Percentiles rank a stretch among this genome's conserved stretches.
These are phyloP conservation scores for Prunus fruticosa DNA, from an alignment of 306 rosid genomes.

Conservation along the genomic window DNA sequence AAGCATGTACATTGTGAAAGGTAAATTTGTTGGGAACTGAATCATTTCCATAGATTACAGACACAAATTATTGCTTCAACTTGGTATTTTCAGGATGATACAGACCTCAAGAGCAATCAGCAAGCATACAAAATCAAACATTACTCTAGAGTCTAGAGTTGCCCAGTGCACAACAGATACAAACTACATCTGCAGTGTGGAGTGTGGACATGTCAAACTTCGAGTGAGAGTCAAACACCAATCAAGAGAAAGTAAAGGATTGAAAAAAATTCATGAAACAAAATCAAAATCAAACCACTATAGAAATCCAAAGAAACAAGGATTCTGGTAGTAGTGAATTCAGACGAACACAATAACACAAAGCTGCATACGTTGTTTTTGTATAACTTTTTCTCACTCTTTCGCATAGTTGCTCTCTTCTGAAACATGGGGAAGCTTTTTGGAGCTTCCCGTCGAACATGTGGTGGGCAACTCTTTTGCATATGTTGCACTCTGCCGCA, in stretches of 20 bases:
- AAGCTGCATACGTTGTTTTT: conserved; percentile 27
- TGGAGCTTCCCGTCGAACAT: too few species aligned
- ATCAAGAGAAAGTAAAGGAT: not conserved
- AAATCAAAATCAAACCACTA: conserved; percentile 40
- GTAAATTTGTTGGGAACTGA: conserved; percentile 9
- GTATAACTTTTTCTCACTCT: conserved; percentile 11
- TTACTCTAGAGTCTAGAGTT: not conserved
- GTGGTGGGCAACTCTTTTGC: too few species aligned
- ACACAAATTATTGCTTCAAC: conserved; percentile 22
- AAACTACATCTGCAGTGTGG: conserved; percentile 29
- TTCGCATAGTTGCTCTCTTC: conserved; percentile 23
- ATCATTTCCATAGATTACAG: not conserved
- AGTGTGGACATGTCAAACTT: conserved; percentile 25
- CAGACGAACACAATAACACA: conserved; percentile 28
- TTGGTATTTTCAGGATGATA: conserved; percentile 11
- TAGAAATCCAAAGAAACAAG: conserved; percentile 29
- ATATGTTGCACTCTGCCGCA: too few species aligned
- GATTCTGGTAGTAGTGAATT: conserved; percentile 31
- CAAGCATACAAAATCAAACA: conserved; percentile 26
- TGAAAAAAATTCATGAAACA: conserved; percentile 14
- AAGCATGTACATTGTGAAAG: not conserved
- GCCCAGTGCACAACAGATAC: conserved; percentile 28
- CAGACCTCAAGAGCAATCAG: conserved; percentile 25
- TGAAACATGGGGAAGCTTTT: too few species aligned
- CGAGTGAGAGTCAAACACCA: conserved; percentile 35